A percentile compares a stretch with the other conserved stretches of the same genome.
Conservation (phyloP, 495 filamentous ascomycete species). For the Aspergillus hancockii region DNA sequence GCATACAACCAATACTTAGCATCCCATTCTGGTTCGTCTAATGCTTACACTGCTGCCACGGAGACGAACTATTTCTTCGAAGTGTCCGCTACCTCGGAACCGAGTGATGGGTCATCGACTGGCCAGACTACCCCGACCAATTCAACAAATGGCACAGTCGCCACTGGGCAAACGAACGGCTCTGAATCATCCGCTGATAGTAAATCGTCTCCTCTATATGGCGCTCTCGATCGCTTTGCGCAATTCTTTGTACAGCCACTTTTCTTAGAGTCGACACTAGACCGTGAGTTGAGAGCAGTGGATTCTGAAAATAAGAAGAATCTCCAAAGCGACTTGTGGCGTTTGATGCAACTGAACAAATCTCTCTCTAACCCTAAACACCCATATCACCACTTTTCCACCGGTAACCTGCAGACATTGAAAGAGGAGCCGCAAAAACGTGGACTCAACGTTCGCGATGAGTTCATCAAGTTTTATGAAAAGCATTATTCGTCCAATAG, state of each 20-base stretch:
- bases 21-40: conserved; percentile 84
- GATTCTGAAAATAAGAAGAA: conserved; percentile 99
- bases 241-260: conserved; percentile 96
- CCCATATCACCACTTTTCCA: conserved; percentile 95
- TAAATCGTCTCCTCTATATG: conserved; percentile 70
- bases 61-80: conserved; percentile 99
- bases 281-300: conserved; percentile 88
- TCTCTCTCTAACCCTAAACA: conserved; percentile 86
- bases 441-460: conserved; percentile 85
- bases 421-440: conserved; percentile 79
- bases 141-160: conserved; percentile 43
- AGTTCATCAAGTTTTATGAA: conserved; percentile 92
- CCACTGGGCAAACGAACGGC: conserved; percentile 18
- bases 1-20: conserved; percentile 93
- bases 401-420: conserved; percentile 86
- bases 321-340: conserved; percentile 92
- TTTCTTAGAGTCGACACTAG: conserved; percentile 85
- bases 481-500: conserved; percentile 92
- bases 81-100: conserved; percentile 67
- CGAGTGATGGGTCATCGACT: conserved; percentile 44
- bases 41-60: conserved; percentile 90
- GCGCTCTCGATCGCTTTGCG: conserved; percentile 91
- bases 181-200: conserved; percentile 14
- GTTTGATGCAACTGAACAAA: conserved; percentile 88
- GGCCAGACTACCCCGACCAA: conserved; percentile 37